Evolutionary conservation across 257 asterid species (phyloP).

Genomic region (Plectranthus barbatus): DNA sequence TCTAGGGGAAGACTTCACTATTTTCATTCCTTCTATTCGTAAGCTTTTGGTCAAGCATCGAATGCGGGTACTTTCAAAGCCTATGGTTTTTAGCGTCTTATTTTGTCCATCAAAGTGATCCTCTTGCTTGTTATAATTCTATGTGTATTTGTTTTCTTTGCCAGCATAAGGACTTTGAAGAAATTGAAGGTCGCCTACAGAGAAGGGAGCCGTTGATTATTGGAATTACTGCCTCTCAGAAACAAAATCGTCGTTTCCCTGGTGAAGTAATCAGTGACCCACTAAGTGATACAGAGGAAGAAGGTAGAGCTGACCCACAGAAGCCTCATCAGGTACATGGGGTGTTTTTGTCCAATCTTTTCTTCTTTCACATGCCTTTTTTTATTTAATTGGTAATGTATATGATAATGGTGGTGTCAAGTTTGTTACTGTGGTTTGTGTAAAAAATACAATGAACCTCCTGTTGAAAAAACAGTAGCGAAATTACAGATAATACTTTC

Average conservation of each 20-base stretch:
- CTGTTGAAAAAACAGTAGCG: not conserved
- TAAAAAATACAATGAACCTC: not conserved
- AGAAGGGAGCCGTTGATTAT: slow-evolving; percentile 73
- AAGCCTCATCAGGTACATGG: slow-evolving; percentile 75
- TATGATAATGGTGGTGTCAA: not conserved
- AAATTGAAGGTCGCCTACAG: slow-evolving; percentile 60
- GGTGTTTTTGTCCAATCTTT: not conserved
- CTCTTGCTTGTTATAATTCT: slow-evolving; percentile 2
- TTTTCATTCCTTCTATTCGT: slow-evolving; percentile 83
- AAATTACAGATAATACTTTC: not conserved
- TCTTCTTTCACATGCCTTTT: not conserved
- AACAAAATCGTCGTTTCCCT: slow-evolving; percentile 57
- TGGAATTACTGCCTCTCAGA: slow-evolving; percentile 53
- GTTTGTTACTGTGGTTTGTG: not conserved
- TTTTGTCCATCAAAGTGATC: slow-evolving; percentile 1
- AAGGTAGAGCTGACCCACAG: slow-evolving; percentile 54
- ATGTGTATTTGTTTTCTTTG: slow-evolving; percentile 12
- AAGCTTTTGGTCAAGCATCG: slow-evolving; percentile 84
- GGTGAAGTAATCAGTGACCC: slow-evolving; percentile 96
- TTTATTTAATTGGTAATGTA: not conserved
- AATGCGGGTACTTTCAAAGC: slow-evolving; percentile 45
- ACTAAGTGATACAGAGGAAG: slow-evolving; percentile 75
- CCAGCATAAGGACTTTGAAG: slow-evolving; percentile 96
- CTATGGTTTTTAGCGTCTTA: not conserved
- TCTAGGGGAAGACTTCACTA: slow-evolving; percentile 93